Conservation (phyloP, 1,284 basidiomycete genomes). For the Boletus smithii region DNA sequence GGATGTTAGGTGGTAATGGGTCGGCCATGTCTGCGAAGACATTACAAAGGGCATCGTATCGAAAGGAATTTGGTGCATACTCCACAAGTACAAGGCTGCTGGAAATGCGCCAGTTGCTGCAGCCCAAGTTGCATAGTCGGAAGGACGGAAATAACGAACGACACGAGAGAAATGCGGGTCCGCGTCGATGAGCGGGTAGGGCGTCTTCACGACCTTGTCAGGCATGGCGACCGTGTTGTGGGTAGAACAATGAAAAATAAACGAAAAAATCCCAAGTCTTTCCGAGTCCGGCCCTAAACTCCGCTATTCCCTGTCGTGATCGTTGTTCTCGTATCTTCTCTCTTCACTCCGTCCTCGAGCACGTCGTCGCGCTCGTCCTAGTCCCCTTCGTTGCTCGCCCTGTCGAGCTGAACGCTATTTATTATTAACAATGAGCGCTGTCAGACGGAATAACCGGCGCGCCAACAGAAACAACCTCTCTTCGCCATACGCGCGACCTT, state of each 20-base stretch:
- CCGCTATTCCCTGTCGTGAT: slow-evolving; percentile 15
- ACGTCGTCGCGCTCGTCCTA: slow-evolving; percentile 8
- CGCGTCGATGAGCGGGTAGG: slow-evolving; percentile 84
- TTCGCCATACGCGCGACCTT: slow-evolving; percentile 36
- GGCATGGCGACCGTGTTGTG: slow-evolving; percentile 48
- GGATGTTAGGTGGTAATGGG: slow-evolving; percentile 34
- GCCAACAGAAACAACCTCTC: slow-evolving; percentile 37
- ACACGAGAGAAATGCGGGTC: slow-evolving; percentile 93
- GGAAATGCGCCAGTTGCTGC: slow-evolving; percentile 80
- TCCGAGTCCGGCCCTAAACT: slow-evolving; percentile 31
- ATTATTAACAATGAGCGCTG: slow-evolving; percentile 45
- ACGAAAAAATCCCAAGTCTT: slow-evolving; percentile 8
- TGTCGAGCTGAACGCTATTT: slow-evolving; percentile 10
- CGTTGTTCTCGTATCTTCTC: slow-evolving; percentile 20
- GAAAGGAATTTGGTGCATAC: slow-evolving; percentile 41
- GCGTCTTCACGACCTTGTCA: slow-evolving; percentile 65
- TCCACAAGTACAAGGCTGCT: slow-evolving; percentile 69
- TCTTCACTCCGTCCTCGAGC: slow-evolving; percentile 10
- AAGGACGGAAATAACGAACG: slow-evolving; percentile 83
- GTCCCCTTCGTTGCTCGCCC: slow-evolving; percentile 3
- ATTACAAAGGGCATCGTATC: slow-evolving; percentile 7
- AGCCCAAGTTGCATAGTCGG: slow-evolving; percentile 87
- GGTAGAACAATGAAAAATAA: slow-evolving; percentile 7
- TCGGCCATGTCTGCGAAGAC: slow-evolving; percentile 44
- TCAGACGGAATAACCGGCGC: slow-evolving; percentile 44